Evolutionary conservation across 176 grass and related monocot genomes (phyloP).

Genomic region (Carex pumila): DNA sequence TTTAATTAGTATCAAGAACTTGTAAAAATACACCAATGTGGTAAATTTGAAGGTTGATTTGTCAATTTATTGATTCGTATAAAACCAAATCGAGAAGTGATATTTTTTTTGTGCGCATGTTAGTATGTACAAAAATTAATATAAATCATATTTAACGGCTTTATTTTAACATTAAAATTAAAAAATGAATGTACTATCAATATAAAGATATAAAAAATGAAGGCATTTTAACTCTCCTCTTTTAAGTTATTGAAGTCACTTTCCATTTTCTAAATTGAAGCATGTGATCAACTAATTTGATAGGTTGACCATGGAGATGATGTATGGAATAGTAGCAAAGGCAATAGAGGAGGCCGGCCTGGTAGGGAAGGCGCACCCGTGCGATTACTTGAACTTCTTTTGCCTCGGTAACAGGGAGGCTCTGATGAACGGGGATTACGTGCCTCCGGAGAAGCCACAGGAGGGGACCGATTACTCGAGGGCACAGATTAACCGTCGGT

Average conservation of each 20-base stretch:
- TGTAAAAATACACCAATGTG: too few relatives aligned
- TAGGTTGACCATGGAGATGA: constrained; percentile 67
- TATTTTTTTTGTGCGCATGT: too few relatives aligned
- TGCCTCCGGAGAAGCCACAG: constrained; percentile 36
- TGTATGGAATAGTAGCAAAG: constrained; percentile 51
- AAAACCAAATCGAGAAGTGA: too few relatives aligned
- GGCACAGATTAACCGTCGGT: constrained; percentile 56
- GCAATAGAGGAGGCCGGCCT: constrained; percentile 70
- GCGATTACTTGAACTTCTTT: constrained; percentile 97
- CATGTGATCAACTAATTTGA: neutral
- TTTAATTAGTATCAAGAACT: too few relatives aligned
- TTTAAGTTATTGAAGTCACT: neutral
- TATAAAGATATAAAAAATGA: too few relatives aligned
- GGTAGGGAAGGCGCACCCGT: constrained; percentile 52
- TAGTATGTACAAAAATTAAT: too few relatives aligned
- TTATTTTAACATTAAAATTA: too few relatives aligned
- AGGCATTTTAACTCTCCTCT: too few relatives aligned
- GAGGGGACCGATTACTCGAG: constrained; percentile 53
- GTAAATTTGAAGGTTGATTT: too few relatives aligned
- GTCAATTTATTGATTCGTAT: too few relatives aligned
- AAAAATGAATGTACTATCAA: too few relatives aligned
- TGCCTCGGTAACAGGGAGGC: constrained; percentile 78
- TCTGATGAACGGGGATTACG: constrained; percentile 30
- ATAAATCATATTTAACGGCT: too few relatives aligned
- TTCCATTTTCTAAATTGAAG: neutral